Evolutionary conservation across 2,329 filamentous ascomycete species (phyloP).

Genomic region (Nothophoma quercina): DNA sequence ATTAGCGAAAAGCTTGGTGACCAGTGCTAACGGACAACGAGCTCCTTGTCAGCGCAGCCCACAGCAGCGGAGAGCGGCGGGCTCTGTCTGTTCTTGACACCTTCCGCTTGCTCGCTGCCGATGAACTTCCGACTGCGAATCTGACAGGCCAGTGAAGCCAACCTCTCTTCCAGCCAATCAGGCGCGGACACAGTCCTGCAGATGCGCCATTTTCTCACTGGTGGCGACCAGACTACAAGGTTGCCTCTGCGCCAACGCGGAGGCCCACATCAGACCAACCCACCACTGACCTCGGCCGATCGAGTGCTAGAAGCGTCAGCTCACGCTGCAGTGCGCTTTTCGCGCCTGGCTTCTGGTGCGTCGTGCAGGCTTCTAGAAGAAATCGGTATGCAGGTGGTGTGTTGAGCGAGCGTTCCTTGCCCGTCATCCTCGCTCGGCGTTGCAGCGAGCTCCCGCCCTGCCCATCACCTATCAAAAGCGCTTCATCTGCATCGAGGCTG

Average conservation of each 20-base stretch:
- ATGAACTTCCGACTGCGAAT: neutral
- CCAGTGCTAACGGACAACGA: constrained; percentile 12
- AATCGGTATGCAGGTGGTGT: constrained; percentile 18
- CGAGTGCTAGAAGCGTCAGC: constrained; percentile 1
- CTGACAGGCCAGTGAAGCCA: neutral
- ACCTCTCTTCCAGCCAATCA: constrained; percentile 9
- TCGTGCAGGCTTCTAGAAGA: constrained; percentile 29
- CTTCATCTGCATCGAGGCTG: constrained; percentile 17
- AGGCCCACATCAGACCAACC: constrained; percentile 13
- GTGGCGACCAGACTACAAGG: constrained; percentile 12
- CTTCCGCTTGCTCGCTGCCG: constrained; percentile 10
- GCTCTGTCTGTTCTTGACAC: neutral
- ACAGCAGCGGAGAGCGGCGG: neutral
- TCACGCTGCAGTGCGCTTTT: constrained; percentile 23
- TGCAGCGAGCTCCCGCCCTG: constrained; percentile 17
- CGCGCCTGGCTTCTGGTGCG: constrained; percentile 18
- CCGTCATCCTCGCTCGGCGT: constrained; percentile 14
- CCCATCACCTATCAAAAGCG: constrained; percentile 8
- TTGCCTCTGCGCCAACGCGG: neutral
- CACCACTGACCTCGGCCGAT: constrained; percentile 22
- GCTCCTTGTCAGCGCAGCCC: neutral
- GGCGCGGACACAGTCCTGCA: neutral
- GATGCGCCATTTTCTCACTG: constrained; percentile 23
- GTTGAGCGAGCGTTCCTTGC: constrained; percentile 14
- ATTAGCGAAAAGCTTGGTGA: neutral